These are phyloP conservation scores for Exserohilum turcica DNA, from an alignment of 2,329 filamentous ascomycete genomes.

Conservation along the genomic window DNA sequence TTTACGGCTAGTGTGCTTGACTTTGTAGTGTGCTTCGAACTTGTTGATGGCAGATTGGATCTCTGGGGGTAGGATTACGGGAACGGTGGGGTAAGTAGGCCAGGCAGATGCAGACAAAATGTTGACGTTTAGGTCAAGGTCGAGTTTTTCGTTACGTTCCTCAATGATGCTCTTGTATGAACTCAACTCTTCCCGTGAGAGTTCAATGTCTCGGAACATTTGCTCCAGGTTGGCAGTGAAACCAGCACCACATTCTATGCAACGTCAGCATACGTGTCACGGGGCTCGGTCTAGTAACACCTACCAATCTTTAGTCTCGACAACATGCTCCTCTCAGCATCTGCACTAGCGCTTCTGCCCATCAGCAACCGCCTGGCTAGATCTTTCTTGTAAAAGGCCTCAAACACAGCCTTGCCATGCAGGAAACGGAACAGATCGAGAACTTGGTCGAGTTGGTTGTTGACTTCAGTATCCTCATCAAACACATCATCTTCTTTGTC, in stretches of 20 bases:
- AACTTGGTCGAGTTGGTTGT: conserved; percentile 88
- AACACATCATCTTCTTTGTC: conserved; percentile 65
- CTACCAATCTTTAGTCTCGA: conserved; percentile 77
- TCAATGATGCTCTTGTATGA: conserved; percentile 75
- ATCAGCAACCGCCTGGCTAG: conserved; percentile 87
- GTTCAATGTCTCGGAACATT: conserved; percentile 99
- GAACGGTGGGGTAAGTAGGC: conserved; percentile 84
- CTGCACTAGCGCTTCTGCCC: conserved; percentile 89
- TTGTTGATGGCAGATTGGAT: conserved; percentile 77
- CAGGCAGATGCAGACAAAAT: conserved; percentile 90
- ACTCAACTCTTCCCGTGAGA: conserved; percentile 90
- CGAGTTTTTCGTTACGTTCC: conserved; percentile 61
- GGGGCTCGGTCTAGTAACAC: background rate
- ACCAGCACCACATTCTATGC: conserved; percentile 79
- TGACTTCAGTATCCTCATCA: conserved; percentile 91
- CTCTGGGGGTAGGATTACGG: conserved; percentile 74
- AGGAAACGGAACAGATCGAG: conserved; percentile 96
- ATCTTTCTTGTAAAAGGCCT: conserved; percentile 99
- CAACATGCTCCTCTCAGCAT: conserved; percentile 96
- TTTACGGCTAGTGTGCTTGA: conserved; percentile 85
- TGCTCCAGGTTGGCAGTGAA: conserved; percentile 98
- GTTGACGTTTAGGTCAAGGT: conserved; percentile 80
- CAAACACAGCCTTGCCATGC: conserved; percentile 95
- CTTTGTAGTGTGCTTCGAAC: conserved; percentile 85
- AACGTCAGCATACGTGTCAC: conserved; percentile 13